A percentile compares a stretch with the other conserved stretches of the same genome.
These are phyloP conservation scores for Cichorium intybus DNA, from an alignment of 140 eudicot species.

Conservation along the genomic window DNA sequence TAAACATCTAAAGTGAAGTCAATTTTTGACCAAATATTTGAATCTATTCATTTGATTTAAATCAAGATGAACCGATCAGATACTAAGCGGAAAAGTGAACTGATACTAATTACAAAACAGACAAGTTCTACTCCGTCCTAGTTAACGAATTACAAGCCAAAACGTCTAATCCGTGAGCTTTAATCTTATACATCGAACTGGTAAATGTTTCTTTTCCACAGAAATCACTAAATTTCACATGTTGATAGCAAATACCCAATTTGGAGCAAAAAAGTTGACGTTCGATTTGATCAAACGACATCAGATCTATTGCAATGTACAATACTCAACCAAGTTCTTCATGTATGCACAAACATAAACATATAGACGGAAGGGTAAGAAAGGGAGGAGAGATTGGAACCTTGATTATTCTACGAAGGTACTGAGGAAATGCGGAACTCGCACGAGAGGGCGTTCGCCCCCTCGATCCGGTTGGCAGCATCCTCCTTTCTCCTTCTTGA, in stretches of 20 bases:
- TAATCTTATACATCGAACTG: neutral
- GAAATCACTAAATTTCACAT: neutral
- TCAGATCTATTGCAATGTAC: slow-evolving; percentile 26
- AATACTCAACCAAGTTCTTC: neutral
- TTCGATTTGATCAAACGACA: slow-evolving; percentile 3
- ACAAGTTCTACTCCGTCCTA: too few species aligned
- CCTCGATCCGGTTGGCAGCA: slow-evolving; percentile 82
- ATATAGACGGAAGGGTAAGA: neutral
- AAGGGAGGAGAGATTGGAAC: too few species aligned
- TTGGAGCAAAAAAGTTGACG: neutral
- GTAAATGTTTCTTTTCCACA: neutral
- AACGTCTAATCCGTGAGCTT: neutral
- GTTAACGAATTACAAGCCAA: too few species aligned
- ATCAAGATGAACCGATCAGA: too few species aligned
- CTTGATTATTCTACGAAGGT: slow-evolving; percentile 87
- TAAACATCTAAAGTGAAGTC: too few species aligned
- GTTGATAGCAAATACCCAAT: neutral
- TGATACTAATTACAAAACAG: too few species aligned
- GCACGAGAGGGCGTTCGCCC: slow-evolving; percentile 75
- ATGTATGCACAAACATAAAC: neutral
- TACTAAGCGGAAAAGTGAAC: too few species aligned
- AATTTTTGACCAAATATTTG: too few species aligned
- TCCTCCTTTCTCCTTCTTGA: slow-evolving; percentile 11
- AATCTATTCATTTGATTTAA: too few species aligned
- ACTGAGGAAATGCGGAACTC: slow-evolving; percentile 67